Percentiles rank a stretch among this genome's conserved stretches.
Conservation (phyloP, 208 protist species). For the Angomonas ambiguus region DNA sequence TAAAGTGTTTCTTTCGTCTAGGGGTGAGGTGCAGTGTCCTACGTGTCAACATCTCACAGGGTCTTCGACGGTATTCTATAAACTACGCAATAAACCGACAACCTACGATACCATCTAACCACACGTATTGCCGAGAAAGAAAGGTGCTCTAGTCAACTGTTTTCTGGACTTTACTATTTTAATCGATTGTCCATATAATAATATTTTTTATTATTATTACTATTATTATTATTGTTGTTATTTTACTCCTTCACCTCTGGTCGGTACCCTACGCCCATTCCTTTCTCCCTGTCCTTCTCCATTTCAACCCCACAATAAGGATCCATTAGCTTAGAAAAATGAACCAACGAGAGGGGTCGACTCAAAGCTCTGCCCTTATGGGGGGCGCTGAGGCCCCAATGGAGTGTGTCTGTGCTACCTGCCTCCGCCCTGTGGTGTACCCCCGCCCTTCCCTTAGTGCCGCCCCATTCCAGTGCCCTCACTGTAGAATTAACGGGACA, state of each 20-base stretch:
- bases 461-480: slow-evolving; percentile 70
- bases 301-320: too few species aligned
- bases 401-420: slow-evolving; percentile 77
- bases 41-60: slow-evolving; percentile 75
- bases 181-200: neutral
- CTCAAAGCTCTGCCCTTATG: neutral
- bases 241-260: slow-evolving; percentile 7
- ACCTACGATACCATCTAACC: slow-evolving; percentile 85
- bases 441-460: slow-evolving; percentile 46
- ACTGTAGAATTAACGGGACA: slow-evolving; percentile 69
- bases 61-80: slow-evolving; percentile 88
- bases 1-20: slow-evolving; percentile 44
- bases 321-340: too few species aligned
- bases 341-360: neutral
- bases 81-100: slow-evolving; percentile 75
- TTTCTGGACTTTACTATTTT: neutral
- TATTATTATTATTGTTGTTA: neutral
- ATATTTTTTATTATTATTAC: neutral
- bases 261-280: too few species aligned
- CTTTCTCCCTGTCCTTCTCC: too few species aligned
- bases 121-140: neutral
- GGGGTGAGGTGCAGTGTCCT: slow-evolving; percentile 63
- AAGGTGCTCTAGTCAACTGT: neutral
- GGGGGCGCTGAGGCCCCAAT: neutral
- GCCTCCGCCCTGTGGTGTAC: slow-evolving; percentile 47